Conservation (phyloP, 208 protist genomes). For the Trypanosomatidae sp. region DNA sequence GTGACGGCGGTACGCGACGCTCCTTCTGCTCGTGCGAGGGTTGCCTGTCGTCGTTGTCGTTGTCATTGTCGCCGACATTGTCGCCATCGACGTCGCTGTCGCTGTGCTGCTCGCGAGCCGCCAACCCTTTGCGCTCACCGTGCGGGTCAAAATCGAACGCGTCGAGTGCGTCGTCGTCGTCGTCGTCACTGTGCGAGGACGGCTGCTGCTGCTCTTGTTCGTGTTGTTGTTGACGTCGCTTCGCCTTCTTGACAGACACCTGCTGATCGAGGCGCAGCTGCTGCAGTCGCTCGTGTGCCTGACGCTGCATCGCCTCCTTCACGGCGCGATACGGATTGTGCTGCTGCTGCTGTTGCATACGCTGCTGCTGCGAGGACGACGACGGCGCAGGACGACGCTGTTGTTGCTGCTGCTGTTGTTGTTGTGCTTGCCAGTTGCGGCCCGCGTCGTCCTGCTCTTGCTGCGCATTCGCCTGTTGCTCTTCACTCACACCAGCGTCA, state of each 20-base stretch:
- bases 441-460: constrained; percentile 72
- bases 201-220: constrained; percentile 21
- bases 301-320: constrained; percentile 80
- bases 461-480: constrained; percentile 34
- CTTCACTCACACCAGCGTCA: constrained; percentile 5
- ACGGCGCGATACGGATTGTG: constrained; percentile 76
- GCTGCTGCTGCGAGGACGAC: too few species aligned
- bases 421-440: constrained; percentile 67
- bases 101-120: constrained; percentile 1
- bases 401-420: constrained; percentile 54
- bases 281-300: constrained; percentile 52
- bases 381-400: too few species aligned
- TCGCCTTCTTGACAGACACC: constrained; percentile 58
- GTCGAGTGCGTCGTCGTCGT: constrained; percentile 21
- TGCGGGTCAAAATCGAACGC: constrained; percentile 59
- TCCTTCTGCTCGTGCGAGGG: constrained; percentile 16
- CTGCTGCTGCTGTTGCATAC: constrained; percentile 58
- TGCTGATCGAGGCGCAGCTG: constrained; percentile 70
- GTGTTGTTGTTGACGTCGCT: constrained; percentile 17
- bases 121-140: constrained; percentile 34
- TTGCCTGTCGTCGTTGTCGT: constrained; percentile 21
- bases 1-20: background rate
- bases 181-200: constrained; percentile 11
- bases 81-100: constrained; percentile 12
- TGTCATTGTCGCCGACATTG: constrained; percentile 34